These are phyloP conservation scores for Platanthera guangdongensis DNA, from an alignment of 106 monocot species.

Conservation along the genomic window DNA sequence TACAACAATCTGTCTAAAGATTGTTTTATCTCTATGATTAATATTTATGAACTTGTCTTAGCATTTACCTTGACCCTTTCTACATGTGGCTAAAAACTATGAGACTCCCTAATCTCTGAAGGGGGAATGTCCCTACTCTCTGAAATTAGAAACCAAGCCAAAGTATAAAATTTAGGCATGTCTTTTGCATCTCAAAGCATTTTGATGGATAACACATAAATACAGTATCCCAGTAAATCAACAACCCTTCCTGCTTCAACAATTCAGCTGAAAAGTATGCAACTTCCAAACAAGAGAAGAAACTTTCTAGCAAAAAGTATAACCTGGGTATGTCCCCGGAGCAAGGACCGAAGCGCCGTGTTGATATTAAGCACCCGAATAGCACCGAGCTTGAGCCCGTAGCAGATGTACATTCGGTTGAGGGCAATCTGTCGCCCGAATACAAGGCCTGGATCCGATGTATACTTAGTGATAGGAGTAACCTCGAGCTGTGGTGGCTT, in stretches of 20 bases:
- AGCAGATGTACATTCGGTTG: slow-evolving; percentile 84
- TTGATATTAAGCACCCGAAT: slow-evolving; percentile 92
- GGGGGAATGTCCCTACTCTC: background rate
- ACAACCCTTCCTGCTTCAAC: background rate
- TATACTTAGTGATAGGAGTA: slow-evolving; percentile 92
- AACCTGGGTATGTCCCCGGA: slow-evolving; percentile 91
- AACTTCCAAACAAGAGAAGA: background rate
- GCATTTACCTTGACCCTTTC: too few species aligned
- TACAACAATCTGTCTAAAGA: too few species aligned
- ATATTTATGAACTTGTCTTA: too few species aligned
- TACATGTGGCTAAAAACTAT: too few species aligned
- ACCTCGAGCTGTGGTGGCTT: slow-evolving; percentile 94
- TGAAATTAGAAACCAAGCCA: background rate
- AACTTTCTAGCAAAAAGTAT: background rate
- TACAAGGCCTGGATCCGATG: slow-evolving; percentile 84
- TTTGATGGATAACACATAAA: background rate
- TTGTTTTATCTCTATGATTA: too few species aligned
- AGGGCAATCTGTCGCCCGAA: slow-evolving; percentile 95
- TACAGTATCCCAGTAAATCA: background rate
- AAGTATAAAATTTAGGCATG: background rate
- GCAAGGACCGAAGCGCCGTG: slow-evolving; percentile 72
- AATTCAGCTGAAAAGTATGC: background rate
- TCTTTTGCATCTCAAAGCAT: background rate
- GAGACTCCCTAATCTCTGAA: too few species aligned
- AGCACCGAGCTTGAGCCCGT: slow-evolving; percentile 75